Percentiles rank a stretch among this genome's conserved stretches.
Evolutionary conservation across 768 basidiomycete species (phyloP).

Genomic region (Tubosaeta sp.): DNA sequence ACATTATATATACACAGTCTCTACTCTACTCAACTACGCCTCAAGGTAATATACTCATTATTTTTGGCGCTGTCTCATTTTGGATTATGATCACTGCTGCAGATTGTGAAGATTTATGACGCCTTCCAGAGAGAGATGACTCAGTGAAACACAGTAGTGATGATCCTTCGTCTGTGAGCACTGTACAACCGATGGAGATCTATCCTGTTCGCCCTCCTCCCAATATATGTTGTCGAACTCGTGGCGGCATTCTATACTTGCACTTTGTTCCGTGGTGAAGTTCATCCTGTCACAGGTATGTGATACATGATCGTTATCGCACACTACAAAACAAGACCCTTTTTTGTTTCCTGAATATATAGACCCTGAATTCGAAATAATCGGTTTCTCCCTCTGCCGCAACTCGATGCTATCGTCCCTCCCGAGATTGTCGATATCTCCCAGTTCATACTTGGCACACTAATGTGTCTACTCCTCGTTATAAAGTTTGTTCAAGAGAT

Average conservation of each 20-base stretch:
- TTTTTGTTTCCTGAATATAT: no score
- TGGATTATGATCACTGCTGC: not conserved
- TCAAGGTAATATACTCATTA: not conserved
- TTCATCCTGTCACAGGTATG: not conserved
- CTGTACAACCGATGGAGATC: not conserved
- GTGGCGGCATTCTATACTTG: not conserved
- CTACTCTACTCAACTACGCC: no score
- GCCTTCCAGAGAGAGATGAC: not conserved
- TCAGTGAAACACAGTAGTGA: not conserved
- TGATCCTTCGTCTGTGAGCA: slow-evolving; percentile 1
- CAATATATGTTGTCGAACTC: not conserved
- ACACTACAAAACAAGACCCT: not conserved
- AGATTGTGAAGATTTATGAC: slow-evolving; percentile 1
- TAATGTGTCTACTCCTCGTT: not conserved
- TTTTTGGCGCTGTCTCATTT: not conserved
- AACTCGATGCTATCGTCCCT: not conserved
- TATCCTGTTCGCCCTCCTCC: not conserved
- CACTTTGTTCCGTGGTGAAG: not conserved
- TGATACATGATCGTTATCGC: no score
- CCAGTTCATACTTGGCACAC: not conserved
- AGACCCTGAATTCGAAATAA: no score
- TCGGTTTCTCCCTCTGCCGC: no score
- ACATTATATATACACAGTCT: not conserved
- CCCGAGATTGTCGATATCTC: not conserved
- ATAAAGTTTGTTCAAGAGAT: not conserved